phyloP scores from a whole-genome alignment of 2,329 filamentous ascomycete species.

The Aspergillus tamarii region DNA sequence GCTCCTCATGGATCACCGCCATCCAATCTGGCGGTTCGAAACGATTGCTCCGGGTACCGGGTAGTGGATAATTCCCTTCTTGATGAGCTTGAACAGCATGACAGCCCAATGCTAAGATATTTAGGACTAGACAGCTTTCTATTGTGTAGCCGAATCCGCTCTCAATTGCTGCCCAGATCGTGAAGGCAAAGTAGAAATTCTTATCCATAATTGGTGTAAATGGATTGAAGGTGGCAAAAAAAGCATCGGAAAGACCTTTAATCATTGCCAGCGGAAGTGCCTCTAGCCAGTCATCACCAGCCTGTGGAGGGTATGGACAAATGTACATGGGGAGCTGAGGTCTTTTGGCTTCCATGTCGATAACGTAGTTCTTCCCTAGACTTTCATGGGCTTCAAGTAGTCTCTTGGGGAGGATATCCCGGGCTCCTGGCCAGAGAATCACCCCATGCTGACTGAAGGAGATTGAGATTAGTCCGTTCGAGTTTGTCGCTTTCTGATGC shows the following conservation, averaged over 20 bases:
- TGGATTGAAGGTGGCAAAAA: conserved; percentile 59
- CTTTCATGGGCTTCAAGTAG: conserved; percentile 42
- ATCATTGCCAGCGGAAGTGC: conserved; percentile 52
- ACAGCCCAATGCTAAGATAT: conserved; percentile 56
- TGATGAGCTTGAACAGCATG: conserved; percentile 54
- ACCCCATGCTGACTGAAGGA: conserved; percentile 58
- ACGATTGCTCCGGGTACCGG: conserved; percentile 37
- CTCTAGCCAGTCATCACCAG: conserved; percentile 49
- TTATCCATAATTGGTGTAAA: conserved; percentile 58
- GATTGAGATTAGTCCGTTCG: conserved; percentile 42
- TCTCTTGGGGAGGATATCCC: conserved; percentile 46
- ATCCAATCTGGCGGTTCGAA: conserved; percentile 45
- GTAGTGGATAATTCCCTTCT: conserved; percentile 52
- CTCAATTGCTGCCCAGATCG: conserved; percentile 52
- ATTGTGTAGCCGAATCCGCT: conserved; percentile 56
- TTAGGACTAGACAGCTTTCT: conserved; percentile 56
- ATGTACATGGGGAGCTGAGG: conserved; percentile 47
- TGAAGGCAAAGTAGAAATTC: conserved; percentile 55
- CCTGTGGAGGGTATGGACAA: conserved; percentile 40
- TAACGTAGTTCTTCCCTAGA: conserved; percentile 54
- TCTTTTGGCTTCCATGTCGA: conserved; percentile 53
- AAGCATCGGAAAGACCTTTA: conserved; percentile 57
- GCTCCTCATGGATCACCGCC: conserved; percentile 42
- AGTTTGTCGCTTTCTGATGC: conserved; percentile 30
- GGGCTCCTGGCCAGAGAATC: conserved; percentile 53